phyloP scores from a whole-genome alignment of 169 alveolate species.

The Eimeria necatrix region DNA sequence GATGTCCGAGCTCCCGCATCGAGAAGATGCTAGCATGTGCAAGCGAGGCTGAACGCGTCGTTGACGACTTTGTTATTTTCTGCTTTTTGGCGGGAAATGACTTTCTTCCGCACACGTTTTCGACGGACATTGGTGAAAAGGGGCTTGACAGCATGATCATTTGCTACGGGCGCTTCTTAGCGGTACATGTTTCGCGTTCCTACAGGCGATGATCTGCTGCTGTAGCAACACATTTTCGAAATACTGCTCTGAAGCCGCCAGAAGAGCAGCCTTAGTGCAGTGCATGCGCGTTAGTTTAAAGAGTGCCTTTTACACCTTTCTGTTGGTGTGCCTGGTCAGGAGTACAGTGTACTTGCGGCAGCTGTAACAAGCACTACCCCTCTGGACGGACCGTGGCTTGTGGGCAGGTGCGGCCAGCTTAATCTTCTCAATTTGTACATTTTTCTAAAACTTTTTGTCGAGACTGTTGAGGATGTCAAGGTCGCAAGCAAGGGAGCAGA shows the following conservation, averaged over 20 bases:
- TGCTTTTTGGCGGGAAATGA: constrained; percentile 93
- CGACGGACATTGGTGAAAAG: constrained; percentile 92
- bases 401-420: constrained; percentile 71
- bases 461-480: constrained; percentile 67
- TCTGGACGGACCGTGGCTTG: constrained; percentile 79
- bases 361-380: constrained; percentile 42
- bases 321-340: neutral
- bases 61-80: constrained; percentile 84
- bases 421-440: constrained; percentile 64
- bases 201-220: constrained; percentile 5
- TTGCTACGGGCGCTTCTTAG: constrained; percentile 67
- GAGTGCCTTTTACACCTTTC: neutral
- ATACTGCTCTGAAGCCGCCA: neutral
- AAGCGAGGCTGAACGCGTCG: constrained; percentile 73
- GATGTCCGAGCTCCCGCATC: neutral
- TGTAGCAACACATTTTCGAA: neutral
- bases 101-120: constrained; percentile 95
- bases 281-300: neutral
- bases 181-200: constrained; percentile 18
- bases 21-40: constrained; percentile 30
- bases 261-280: neutral
- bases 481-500: constrained; percentile 57
- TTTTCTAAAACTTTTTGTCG: constrained; percentile 61
- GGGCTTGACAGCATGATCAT: constrained; percentile 92
- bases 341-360: constrained; percentile 54